Evolutionary conservation across 306 rosid genomes (phyloP).

Genomic region (Vigna nakashimae): DNA sequence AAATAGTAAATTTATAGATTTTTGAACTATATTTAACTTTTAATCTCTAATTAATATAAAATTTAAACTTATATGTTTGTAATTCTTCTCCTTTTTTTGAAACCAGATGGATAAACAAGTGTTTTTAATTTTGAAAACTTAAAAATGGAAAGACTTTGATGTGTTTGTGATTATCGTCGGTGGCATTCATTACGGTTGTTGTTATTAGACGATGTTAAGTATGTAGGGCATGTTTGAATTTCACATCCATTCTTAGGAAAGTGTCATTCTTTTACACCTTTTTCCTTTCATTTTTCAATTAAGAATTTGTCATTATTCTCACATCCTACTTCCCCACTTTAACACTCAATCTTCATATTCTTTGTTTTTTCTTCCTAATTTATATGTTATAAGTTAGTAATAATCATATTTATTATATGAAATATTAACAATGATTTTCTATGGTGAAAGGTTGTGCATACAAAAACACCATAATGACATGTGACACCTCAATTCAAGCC

Average conservation of each 20-base stretch:
- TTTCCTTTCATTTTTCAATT: conserved; percentile 35
- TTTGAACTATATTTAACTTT: no score
- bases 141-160: background rate
- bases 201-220: conserved; percentile 5
- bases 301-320: conserved; percentile 42
- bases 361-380: conserved; percentile 31
- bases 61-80: no score
- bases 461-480: conserved; percentile 35
- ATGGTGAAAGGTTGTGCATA: conserved; percentile 10
- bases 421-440: background rate
- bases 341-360: conserved; percentile 8
- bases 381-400: conserved; percentile 25
- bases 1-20: no score
- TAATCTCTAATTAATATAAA: no score
- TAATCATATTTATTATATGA: conserved; percentile 21
- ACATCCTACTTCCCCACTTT: no score
- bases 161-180: conserved; percentile 33
- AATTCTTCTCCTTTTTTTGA: no score
- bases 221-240: conserved; percentile 12
- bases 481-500: conserved; percentile 16
- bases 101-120: no score
- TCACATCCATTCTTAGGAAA: conserved; percentile 20
- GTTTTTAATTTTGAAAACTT: no score
- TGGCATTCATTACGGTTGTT: conserved; percentile 35
- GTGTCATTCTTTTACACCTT: conserved; percentile 23